Base-by-base conservation (phyloP, 2,329 filamentous ascomycete species). In the Aspergillus sp. region DNA sequence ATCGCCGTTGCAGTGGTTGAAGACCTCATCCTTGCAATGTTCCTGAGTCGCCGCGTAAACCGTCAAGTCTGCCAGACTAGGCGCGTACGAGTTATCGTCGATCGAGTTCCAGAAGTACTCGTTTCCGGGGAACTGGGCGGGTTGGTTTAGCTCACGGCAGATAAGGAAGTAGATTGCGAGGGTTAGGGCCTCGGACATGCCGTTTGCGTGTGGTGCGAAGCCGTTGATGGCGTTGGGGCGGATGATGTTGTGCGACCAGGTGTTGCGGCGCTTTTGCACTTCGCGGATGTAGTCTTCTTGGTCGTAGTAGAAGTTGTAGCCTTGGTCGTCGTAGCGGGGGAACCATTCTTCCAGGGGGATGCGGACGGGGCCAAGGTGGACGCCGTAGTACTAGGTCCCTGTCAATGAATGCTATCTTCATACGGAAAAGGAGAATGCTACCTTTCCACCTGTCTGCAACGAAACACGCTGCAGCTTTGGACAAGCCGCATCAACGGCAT, bases 401-500 rank as follows among this genome's bases (percentile, higher is more conserved):
- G 7, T 25, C 23, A 25, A 25, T 25, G 23, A 25, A 25, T 25
- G 23, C 7, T 25, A 25, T 25, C 23, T 25, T 25, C 23, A 25
- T 6, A 25, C 23, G 10, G 23, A 33, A 22, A 15, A 5, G 7
- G 3, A 27, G 10, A 10, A 9, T 9, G 12, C 3, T 25, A 59
- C 56, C 48, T 65, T 66, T 5, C 59, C 63, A 22, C 63, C 61
- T 2, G 64, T 65, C 53, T 66, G 63, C 10, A 66, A 55, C 27
- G 35, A 54, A 9, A 63, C 53, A 5, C 57, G 54, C 48, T 61
- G 44, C 32, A 68, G 41, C 4, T 51, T 55, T 3, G 53, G 50
- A 7, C 57, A 58, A 2, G 59, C 55, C 3, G 43, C 33, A 38
- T 56, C 57, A 3, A 68, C 44, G 1, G 62, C 52, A n/a, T 52